These are phyloP conservation scores for Pichia phayaonensis DNA, from an alignment of 805 yeast genomes.

Conservation along the genomic window DNA sequence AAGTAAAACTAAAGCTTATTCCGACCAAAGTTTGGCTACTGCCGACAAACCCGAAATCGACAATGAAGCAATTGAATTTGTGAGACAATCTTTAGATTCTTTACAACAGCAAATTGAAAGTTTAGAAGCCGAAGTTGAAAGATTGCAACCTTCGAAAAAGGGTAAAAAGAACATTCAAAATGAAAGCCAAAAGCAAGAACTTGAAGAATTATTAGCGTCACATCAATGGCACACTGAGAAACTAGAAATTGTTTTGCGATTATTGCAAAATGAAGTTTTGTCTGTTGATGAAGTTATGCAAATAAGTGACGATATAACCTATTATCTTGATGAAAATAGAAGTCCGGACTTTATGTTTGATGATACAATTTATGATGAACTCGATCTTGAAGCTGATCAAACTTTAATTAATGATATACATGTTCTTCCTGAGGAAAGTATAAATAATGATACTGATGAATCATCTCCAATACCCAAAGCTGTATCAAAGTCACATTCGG, in stretches of 20 bases:
- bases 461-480: slow-evolving; percentile 7
- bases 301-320: slow-evolving; percentile 82
- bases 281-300: slow-evolving; percentile 69
- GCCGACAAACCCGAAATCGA: slow-evolving; percentile 57
- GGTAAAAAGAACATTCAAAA: slow-evolving; percentile 38
- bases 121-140: slow-evolving; percentile 64
- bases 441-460: slow-evolving; percentile 4
- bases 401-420: slow-evolving; percentile 26
- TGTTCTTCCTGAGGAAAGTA: slow-evolving; percentile 14
- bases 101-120: slow-evolving; percentile 72
- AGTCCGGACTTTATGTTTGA: slow-evolving; percentile 92
- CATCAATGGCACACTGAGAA: slow-evolving; percentile 73
- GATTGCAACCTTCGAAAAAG: slow-evolving; percentile 39
- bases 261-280: slow-evolving; percentile 70
- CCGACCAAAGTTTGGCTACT: slow-evolving; percentile 48
- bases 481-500: not conserved
- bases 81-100: slow-evolving; percentile 67
- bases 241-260: slow-evolving; percentile 67
- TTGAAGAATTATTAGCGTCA: slow-evolving; percentile 61
- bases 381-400: slow-evolving; percentile 53
- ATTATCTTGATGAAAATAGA: slow-evolving; percentile 89
- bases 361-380: slow-evolving; percentile 85
- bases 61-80: slow-evolving; percentile 63
- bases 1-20: slow-evolving; percentile 48
- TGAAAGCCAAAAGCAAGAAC: slow-evolving; percentile 44